Conservation (phyloP, 2,329 filamentous ascomycete species). For the Rutstroemia sp. region DNA sequence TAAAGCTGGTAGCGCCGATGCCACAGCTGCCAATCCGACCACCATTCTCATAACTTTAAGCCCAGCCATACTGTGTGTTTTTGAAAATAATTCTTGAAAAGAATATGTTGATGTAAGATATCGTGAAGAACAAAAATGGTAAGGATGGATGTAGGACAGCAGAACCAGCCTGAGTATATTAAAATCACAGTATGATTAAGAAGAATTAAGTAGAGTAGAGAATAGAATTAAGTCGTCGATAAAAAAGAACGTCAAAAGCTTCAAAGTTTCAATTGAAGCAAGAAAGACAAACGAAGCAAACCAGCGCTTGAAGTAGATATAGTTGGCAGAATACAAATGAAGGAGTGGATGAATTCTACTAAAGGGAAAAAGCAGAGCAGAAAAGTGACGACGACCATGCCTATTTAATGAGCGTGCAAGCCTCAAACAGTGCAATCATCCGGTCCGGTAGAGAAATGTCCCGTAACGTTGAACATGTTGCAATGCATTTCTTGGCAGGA, state of each 20-base stretch:
- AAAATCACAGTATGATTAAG: constrained; percentile 15
- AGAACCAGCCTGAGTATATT: constrained; percentile 28
- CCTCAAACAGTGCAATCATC: no score
- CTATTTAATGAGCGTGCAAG: no score
- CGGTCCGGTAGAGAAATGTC: no score
- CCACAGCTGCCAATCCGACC: constrained; percentile 21
- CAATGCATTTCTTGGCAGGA: no score
- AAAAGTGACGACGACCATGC: no score
- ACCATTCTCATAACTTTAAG: constrained; percentile 25
- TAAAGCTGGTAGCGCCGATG: constrained; percentile 24
- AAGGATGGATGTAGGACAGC: constrained; percentile 11
- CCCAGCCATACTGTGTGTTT: constrained; percentile 23
- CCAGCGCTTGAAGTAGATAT: constrained; percentile 25
- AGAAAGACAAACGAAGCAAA: constrained; percentile 22
- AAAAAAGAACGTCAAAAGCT: constrained; percentile 20
- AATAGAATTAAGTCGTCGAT: constrained; percentile 4
- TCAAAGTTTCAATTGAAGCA: constrained; percentile 4
- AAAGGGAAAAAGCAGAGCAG: neutral
- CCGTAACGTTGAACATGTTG: no score
- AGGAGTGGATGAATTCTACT: neutral
- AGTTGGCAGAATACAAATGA: neutral
- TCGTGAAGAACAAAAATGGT: neutral
- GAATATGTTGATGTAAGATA: no score
- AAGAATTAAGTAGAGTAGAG: constrained; percentile 17
- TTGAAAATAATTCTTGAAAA: no score